Conservation (phyloP, 805 yeast genomes). For the Zygosaccharomyces kombuchaensis region DNA sequence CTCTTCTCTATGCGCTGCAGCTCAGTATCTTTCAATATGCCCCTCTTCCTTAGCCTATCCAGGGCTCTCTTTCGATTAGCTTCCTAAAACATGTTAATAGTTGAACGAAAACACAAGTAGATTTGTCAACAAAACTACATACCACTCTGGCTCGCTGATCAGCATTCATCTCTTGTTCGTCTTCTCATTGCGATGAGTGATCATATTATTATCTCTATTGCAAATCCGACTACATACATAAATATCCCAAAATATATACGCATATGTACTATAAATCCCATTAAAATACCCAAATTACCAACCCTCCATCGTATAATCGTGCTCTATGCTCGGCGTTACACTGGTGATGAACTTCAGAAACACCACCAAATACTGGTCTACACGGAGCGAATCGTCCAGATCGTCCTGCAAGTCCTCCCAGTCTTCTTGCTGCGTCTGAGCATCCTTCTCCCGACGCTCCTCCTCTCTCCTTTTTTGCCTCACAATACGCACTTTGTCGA, state of each 20-base stretch:
- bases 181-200: background rate
- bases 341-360: slow-evolving; percentile 93
- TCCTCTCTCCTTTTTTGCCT: slow-evolving; percentile 41
- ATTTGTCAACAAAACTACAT: slow-evolving; percentile 11
- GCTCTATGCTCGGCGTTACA: slow-evolving; percentile 96
- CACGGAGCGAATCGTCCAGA: slow-evolving; percentile 55
- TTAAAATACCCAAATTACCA: slow-evolving; percentile 37
- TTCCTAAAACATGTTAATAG: slow-evolving; percentile 39
- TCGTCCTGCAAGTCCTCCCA: slow-evolving; percentile 52
- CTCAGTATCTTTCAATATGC: slow-evolving; percentile 28
- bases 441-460: slow-evolving; percentile 4
- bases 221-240: slow-evolving; percentile 5
- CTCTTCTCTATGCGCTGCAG: slow-evolving; percentile 23
- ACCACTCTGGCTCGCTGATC: slow-evolving; percentile 36
- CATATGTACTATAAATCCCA: slow-evolving; percentile 6
- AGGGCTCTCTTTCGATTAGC: slow-evolving; percentile 60
- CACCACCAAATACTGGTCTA: slow-evolving; percentile 84
- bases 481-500: slow-evolving; percentile 65
- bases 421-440: slow-evolving; percentile 43
- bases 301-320: slow-evolving; percentile 98
- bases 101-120: background rate
- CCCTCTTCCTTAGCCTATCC: slow-evolving; percentile 50
- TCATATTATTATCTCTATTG: slow-evolving; percentile 1
- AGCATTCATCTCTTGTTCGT: slow-evolving; percentile 19
- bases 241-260: background rate